Base-by-base conservation (phyloP, 2,329 filamentous ascomycete species). In the Epichloe elymi region DNA sequence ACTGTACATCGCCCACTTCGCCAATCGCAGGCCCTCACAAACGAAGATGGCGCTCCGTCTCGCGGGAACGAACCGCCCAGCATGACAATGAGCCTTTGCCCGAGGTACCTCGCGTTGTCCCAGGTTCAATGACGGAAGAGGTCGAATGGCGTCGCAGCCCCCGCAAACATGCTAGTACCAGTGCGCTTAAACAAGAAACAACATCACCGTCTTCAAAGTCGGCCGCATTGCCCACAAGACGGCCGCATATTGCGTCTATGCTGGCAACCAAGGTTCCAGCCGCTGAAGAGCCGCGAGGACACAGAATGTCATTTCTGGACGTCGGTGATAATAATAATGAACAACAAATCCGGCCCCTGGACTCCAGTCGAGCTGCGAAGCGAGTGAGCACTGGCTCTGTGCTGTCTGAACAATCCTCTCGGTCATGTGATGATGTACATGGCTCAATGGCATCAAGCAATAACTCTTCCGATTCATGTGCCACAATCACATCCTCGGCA, bases 371-470 rank as follows among this genome's bases (percentile, higher is more conserved):
- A 12, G 58, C 57, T 10, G 54, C 58, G 36, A 60, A 61, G 42
- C 57, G 64, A 50, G 57, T 59, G 4, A 66, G 64, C 50, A 57
- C 62, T 47, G 58, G 56, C 33, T 64, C 61, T 11, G 46, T 57
- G n/a, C 49, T 60, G 45, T 63, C 61, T 15, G 60, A 64, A 12
- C 48, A 54, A n/a, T 57, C 57, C 20, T 44, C n/a, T 11, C 56
- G 53, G 3, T 54, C 58, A 11, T 57, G 59, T 20, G 60, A 56
- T 40, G 53, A 56, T 40, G 53, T 54, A 20, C 54, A 49, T 35
- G 40, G 35, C 12, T 50, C 43, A 23, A 35, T 20, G 11, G 38
- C 44, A 11, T 36, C 43, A 53, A 64, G 50, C 54, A 54, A 36
- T 48, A 60, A n/a, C 58, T 63, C 19, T 46, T 56, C 20, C 54